Evolutionary conservation across 129 eudicot genomes (phyloP).

Genomic region (Flaveria sonorensis): DNA sequence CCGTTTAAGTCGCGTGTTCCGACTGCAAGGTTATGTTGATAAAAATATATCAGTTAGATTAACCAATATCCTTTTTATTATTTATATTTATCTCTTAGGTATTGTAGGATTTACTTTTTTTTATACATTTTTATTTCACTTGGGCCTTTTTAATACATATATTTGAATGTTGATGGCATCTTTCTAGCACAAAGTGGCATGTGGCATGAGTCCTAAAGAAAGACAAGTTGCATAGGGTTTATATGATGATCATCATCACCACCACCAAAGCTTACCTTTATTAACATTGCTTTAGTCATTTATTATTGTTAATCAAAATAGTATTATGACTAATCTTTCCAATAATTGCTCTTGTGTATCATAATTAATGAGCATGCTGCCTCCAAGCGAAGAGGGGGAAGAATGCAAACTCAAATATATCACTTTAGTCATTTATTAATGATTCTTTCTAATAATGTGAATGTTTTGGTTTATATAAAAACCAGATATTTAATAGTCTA

Average conservation of each 20-base stretch:
- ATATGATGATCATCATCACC: conserved; percentile 25
- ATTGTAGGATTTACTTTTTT: not conserved
- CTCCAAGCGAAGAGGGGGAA: not conserved
- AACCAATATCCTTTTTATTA: too few relatives aligned
- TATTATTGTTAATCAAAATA: conserved; percentile 10
- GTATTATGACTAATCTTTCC: conserved; percentile 7
- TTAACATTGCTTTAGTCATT: conserved; percentile 13
- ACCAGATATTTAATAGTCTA: not conserved
- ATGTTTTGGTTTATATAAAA: not conserved
- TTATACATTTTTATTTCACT: not conserved
- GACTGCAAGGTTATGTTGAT: not conserved
- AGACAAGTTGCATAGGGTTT: conserved; percentile 18
- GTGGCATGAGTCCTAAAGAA: conserved; percentile 29
- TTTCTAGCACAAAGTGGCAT: conserved; percentile 20
- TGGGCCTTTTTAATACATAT: not conserved
- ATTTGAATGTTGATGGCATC: not conserved
- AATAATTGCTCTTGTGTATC: conserved; percentile 22
- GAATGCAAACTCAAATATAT: not conserved
- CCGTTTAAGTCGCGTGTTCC: too few relatives aligned
- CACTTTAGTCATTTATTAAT: too few relatives aligned
- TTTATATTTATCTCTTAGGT: not conserved
- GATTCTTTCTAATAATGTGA: not conserved
- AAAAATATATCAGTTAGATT: too few relatives aligned
- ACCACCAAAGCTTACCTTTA: conserved; percentile 27
- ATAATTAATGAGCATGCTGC: conserved; percentile 21